Percentiles rank a stretch among this genome's conserved stretches.
Evolutionary conservation across 129 eudicot genomes (phyloP).

Genomic region (Flaveria linearis): DNA sequence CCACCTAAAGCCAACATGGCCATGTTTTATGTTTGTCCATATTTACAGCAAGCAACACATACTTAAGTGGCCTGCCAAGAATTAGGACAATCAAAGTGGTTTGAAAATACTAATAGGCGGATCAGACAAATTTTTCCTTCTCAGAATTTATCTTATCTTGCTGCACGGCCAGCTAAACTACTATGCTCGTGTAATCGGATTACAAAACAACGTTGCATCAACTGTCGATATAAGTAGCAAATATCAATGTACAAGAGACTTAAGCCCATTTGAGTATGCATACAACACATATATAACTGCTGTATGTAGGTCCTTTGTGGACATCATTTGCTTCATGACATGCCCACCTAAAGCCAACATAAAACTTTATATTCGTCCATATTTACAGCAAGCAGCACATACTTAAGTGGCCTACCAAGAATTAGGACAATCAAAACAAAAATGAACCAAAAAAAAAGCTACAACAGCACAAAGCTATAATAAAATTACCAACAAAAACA

Average conservation of each 20-base stretch:
- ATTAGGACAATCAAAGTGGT: slow-evolving; percentile 32
- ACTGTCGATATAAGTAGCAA: background rate
- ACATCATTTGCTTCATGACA: slow-evolving; percentile 24
- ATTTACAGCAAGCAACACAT: slow-evolving; percentile 46
- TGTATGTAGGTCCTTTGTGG: slow-evolving; percentile 30
- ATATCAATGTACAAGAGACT: background rate
- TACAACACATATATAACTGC: background rate
- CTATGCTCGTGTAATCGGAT: too few species aligned
- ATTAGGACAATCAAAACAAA: slow-evolving; percentile 30
- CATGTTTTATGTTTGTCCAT: slow-evolving; percentile 35
- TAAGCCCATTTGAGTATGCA: background rate
- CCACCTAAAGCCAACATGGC: slow-evolving; percentile 50
- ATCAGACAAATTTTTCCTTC: too few species aligned
- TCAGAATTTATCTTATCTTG: too few species aligned
- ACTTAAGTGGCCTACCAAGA: slow-evolving; percentile 39
- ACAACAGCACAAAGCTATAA: background rate
- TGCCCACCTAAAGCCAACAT: slow-evolving; percentile 40
- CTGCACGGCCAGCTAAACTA: background rate
- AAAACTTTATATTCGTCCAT: slow-evolving; percentile 34
- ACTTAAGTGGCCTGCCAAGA: slow-evolving; percentile 49
- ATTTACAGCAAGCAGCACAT: slow-evolving; percentile 39
- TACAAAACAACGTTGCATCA: too few species aligned
- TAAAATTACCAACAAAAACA: background rate
- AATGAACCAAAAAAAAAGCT: background rate
- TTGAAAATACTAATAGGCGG: too few species aligned